Base-by-base conservation (phyloP, 306 rosid species). In the Fagus crenata region DNA sequence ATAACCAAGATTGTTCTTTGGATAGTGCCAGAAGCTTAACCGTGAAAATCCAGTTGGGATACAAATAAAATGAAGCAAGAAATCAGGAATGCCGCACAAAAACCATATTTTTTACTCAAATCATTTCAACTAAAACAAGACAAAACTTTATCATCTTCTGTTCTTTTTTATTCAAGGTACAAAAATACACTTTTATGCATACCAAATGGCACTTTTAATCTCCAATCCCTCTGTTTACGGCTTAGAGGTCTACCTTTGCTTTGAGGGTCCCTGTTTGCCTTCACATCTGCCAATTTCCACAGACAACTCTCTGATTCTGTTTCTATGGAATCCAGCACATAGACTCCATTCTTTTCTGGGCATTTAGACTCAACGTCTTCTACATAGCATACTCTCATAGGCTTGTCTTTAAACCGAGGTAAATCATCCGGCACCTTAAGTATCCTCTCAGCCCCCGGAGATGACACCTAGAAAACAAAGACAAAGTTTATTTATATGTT, bases 391-490 rank as follows among this genome's bases (percentile, higher is more conserved):
- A 95, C 96, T 83, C 81, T 83, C 97, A 92, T 87, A 35, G 97
- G 90, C 93, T 84, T 88, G 73, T 86, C 90, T 85, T 81, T 87
- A 80, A 95, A 92, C 78, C 99, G 88, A 76, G 61, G 55, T 40
- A 95, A 80, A 81, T 92, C 93, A 84, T 88, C 92, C 0, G 97
- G 97, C 64, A 95, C 87, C 87, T 86, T 88, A 33, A 95, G 83
- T 72, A 95, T 75, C 87, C 97, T 92, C 85, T 89, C 96, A 46
- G 97, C 96, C 60, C 97, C 97, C 0, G 97, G 97, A 82, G 96
- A 87, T 70, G 97, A 95, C 71, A 95, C 92, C 98, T 94, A 65
- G 31, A 36, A 65, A 65, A 74, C 78, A 84, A 71, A 74, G 76
- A 15, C 72, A 74, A 83, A 74, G 4, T 49, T 56, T 74, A 36